phyloP scores from a whole-genome alignment of 1,284 basidiomycete species.

The Ceraceosorus guamensis region DNA sequence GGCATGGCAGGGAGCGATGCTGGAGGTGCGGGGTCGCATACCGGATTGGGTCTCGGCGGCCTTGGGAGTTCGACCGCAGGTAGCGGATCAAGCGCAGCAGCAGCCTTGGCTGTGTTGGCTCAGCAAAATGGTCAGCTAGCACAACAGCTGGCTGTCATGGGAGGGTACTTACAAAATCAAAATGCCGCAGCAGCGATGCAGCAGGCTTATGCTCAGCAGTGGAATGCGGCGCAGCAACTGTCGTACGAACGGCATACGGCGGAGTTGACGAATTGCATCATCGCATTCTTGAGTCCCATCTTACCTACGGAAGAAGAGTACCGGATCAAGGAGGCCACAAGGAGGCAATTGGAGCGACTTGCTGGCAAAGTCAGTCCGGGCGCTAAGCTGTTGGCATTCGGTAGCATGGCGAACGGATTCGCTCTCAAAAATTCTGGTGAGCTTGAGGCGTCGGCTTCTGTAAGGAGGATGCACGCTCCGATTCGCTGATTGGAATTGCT shows the following conservation, averaged over 20 bases:
- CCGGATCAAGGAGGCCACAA: slow-evolving; percentile 76
- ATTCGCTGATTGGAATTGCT: too few species aligned
- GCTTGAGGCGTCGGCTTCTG: slow-evolving; percentile 34
- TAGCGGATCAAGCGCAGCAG: too few species aligned
- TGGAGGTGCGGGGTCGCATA: too few species aligned
- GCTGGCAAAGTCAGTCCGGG: slow-evolving; percentile 89
- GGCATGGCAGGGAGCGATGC: not conserved
- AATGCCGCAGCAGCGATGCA: not conserved
- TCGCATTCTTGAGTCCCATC: slow-evolving; percentile 43
- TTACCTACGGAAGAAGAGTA: slow-evolving; percentile 48
- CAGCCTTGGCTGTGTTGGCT: not conserved
- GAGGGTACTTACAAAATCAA: not conserved
- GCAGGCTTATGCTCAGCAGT: too few species aligned
- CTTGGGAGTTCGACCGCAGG: not conserved
- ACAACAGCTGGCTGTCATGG: not conserved
- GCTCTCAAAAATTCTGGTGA: slow-evolving; percentile 86
- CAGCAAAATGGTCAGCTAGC: not conserved
- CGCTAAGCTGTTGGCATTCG: slow-evolving; percentile 83
- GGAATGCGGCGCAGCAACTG: not conserved
- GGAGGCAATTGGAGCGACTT: slow-evolving; percentile 84
- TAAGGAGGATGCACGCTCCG: not conserved
- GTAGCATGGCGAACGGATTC: slow-evolving; percentile 80
- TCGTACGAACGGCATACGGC: slow-evolving; percentile 39
- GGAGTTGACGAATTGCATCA: slow-evolving; percentile 43
- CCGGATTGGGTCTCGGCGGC: not conserved